Percentiles rank a stretch among this genome's conserved stretches.
Evolutionary conservation across 805 yeast genomes (phyloP).

Genomic region (Yarrowia bubula): DNA sequence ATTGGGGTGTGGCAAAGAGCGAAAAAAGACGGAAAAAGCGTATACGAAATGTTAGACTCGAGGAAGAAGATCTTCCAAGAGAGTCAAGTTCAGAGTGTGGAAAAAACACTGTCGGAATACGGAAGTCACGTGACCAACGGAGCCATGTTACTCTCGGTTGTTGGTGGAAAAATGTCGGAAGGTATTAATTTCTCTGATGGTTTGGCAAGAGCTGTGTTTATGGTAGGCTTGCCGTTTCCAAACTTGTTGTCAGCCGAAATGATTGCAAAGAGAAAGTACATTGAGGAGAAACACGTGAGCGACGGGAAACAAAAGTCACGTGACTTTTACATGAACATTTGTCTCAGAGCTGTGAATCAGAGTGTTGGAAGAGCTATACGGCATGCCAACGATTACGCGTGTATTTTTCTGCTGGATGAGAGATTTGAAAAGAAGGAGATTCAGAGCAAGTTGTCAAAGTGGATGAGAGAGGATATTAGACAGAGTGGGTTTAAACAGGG

Average conservation of each 20-base stretch:
- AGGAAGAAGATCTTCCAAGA: constrained; percentile 53
- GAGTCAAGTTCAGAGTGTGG: constrained; percentile 48
- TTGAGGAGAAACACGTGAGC: too few relatives aligned
- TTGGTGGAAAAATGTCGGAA: constrained; percentile 90
- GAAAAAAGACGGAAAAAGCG: constrained; percentile 27
- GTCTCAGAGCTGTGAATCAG: constrained; percentile 90
- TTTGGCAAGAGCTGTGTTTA: constrained; percentile 80
- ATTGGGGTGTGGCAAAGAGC: constrained; percentile 51
- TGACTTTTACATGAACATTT: constrained; percentile 73
- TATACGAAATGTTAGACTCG: constrained; percentile 36
- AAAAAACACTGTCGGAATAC: constrained; percentile 51
- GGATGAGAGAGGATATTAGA: constrained; percentile 53
- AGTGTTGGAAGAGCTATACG: constrained; percentile 90
- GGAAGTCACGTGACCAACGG: constrained; percentile 45
- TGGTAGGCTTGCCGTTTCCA: constrained; percentile 90
- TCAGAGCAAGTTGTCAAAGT: constrained; percentile 61
- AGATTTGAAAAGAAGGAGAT: constrained; percentile 53
- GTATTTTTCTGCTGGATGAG: constrained; percentile 66
- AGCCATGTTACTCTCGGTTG: constrained; percentile 75
- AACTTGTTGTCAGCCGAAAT: constrained; percentile 79
- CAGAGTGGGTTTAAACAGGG: not conserved
- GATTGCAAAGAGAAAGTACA: constrained; percentile 63
- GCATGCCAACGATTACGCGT: constrained; percentile 76
- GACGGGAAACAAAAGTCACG: too few relatives aligned
- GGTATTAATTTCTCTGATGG: constrained; percentile 89